Conservation (phyloP, 495 filamentous ascomycete species). For the Aspergillus avenaceus region DNA sequence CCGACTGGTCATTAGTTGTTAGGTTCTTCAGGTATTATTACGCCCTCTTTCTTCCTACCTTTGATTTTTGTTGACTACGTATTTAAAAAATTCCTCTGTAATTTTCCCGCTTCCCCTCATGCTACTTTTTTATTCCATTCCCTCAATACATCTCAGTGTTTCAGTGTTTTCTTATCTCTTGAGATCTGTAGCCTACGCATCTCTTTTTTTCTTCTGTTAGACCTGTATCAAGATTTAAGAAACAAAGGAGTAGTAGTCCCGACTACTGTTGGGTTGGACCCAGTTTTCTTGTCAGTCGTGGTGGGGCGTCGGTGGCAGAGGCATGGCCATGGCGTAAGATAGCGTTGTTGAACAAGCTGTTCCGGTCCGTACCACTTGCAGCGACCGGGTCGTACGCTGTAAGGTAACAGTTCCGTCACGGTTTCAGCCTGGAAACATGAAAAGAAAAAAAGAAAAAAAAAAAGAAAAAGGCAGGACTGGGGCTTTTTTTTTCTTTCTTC, state of each 20-base stretch:
- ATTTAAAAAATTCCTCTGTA: neutral
- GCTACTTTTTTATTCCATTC: neutral
- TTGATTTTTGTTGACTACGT: constrained; percentile 5
- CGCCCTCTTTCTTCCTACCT: constrained; percentile 1
- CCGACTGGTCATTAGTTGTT: constrained; percentile 3
- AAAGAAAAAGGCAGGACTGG: neutral
- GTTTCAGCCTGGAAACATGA: constrained; percentile 6
- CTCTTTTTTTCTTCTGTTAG: neutral
- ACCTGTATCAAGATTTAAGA: neutral
- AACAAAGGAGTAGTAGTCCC: constrained; percentile 1
- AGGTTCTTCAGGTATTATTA: constrained; percentile 15
- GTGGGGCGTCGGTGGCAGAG: constrained; percentile 12
- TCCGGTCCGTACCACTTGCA: neutral
- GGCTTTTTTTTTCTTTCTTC: neutral
- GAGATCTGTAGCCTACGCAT: neutral
- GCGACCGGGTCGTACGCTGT: neutral
- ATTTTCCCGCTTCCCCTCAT: neutral
- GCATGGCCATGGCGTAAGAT: constrained; percentile 13
- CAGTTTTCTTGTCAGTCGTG: constrained; percentile 13
- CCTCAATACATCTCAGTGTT: neutral
- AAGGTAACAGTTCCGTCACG: constrained; percentile 8
- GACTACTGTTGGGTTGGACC: constrained; percentile 2
- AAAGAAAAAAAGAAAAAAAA: neutral
- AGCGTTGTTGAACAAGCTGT: constrained; percentile 1
- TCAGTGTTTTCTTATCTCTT: neutral